Base-by-base conservation (phyloP, 2,329 filamentous ascomycete genomes). In the Neophaeococcomyces aloes region DNA sequence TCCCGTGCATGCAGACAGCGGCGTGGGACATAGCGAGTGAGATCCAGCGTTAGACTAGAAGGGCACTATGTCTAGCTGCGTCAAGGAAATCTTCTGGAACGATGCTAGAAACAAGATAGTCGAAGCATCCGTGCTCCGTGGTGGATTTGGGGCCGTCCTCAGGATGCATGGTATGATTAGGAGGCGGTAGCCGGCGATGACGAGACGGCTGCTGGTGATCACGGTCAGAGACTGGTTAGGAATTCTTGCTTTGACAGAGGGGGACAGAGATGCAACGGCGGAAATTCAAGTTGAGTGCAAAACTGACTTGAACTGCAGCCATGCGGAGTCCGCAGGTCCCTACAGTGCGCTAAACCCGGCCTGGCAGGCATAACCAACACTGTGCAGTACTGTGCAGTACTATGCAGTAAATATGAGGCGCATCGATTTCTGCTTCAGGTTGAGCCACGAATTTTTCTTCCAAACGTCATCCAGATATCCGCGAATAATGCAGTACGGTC, bases 311-410 rank as follows among this genome's bases (percentile, higher is more conserved):
- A 5, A 18, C 14, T 15, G 33, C 33, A 35, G 33, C 33, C 19
- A 8, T 35, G 7, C 15, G 33, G 19, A 19, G 15, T 69, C 67
- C 45, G 62, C 59, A 49, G 66, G 62, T 51, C 66, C 62, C 63
- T 75, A 70, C 10, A 65, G 64, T 44, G 69, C 64, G 35, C 72
- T 66, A 44, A 71, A 67, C 45, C 78, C 70, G 64, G 81, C 70
- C 3, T 17, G 33, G 23, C 23, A 27, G 10, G 23, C 5, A 27
- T 27, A 27, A 10, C 23, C 23, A n/a, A n/a, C n/a, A n/a, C n/a
- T n/a, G n/a, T n/a, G n/a, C n/a, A n/a, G n/a, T n/a, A n/a, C n/a
- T n/a, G n/a, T n/a, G n/a, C n/a, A n/a, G n/a, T n/a, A n/a, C n/a
- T 27, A 6, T 10, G 5, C 5, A 27, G 10, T 10, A 5, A 27